Base-by-base conservation (phyloP, 495 filamentous ascomycete species). In the Talaromyces borbonicus region DNA sequence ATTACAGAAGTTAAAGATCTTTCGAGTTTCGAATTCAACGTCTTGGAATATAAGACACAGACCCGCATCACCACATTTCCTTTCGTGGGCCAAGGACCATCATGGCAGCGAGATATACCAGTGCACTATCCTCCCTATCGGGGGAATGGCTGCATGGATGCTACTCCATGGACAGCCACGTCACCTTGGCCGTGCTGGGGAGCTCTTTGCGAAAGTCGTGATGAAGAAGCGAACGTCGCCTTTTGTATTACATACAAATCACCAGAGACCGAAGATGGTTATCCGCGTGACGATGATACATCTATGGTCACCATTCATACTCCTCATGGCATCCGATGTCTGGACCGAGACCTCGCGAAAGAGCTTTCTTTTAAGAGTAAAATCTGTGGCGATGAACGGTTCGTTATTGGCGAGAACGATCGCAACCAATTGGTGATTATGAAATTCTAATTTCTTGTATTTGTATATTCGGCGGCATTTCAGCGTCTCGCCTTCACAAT, bases 321-420 rank as follows among this genome's bases (percentile, higher is more conserved):
- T 6, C 67, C 54, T 9, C 51, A 52, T 0, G 60, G 62, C 3
- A 62, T 64, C 38, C 58, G 63, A 3, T 63, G 63, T 11, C 54
- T 79, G 7, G 52, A 53, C 5, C 67, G 71, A 22, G 56, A 61
- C 6, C 58, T 76, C 36, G 75, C 73, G 57, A 50, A 52, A n/a
- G 65, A 80, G 50, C 57, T 85, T 15, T 51, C 73, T 12, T 67
- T 54, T 0, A 71, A 67, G 50, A 80, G 79, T 3, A 73, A 68
- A 50, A 73, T 85, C 19, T 67, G 58, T 36, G 81, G 80, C 0
- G 75, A 79, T 50, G 81, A 85, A 55, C 55, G 73, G 22, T 84
- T 79, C 68, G 35, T 84, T 14, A 52, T 84, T 8, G 80, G 81
- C 4, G 75, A 83, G 57, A 78, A 78, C 50, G 46, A 54, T 2